Evolutionary conservation across 768 basidiomycete genomes (phyloP).

Genomic region (Goffeauzyma gilvescens): DNA sequence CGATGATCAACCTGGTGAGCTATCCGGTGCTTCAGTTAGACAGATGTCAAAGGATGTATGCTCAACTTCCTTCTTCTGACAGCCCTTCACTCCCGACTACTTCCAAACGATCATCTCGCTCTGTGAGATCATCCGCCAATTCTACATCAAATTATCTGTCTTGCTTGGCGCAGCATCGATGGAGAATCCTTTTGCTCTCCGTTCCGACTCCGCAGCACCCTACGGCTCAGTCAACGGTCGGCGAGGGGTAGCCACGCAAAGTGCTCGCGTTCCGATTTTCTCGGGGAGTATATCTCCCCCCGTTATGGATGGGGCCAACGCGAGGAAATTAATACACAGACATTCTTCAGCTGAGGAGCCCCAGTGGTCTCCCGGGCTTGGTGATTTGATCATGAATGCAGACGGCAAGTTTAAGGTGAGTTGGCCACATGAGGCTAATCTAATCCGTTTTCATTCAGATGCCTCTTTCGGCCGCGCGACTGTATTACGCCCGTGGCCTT

Average conservation of each 20-base stretch:
- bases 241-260: not conserved
- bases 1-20: conserved; percentile 21
- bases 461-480: too few relatives aligned
- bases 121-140: conserved; percentile 23
- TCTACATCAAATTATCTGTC: conserved; percentile 24
- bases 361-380: not conserved
- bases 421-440: too few relatives aligned
- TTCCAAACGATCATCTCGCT: conserved; percentile 16
- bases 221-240: not conserved
- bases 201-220: not conserved
- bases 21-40: not conserved
- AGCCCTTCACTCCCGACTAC: conserved; percentile 25
- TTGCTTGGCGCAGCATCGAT: conserved; percentile 11
- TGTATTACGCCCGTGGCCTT: too few relatives aligned
- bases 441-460: too few relatives aligned
- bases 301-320: not conserved
- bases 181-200: not conserved
- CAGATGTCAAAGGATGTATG: not conserved
- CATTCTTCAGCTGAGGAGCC: not conserved
- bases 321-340: not conserved
- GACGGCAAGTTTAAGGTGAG: conserved; percentile 3
- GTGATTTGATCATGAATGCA: conserved; percentile 1
- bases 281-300: not conserved
- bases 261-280: not conserved
- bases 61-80: not conserved